Evolutionary conservation across 2,329 filamentous ascomycete genomes (phyloP), one percentile per base, ranked within the genome.

Genomic region (Myriosclerotinia scirpicola): DNA sequence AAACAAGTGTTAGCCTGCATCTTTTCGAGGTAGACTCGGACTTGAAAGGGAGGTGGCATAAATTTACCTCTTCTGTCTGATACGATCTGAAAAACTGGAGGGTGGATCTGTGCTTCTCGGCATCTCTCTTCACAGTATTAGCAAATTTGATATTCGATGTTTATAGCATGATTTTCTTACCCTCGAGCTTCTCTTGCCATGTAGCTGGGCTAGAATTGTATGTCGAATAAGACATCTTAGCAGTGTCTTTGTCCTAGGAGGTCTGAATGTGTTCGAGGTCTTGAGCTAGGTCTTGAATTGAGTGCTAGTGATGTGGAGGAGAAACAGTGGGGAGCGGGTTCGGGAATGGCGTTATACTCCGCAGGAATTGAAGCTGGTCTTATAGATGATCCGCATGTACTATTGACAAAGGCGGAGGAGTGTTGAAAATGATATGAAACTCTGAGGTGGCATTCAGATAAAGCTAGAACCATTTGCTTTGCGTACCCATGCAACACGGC

Each of bases 11-110:
- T 68, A 72, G 70, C 67, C 65, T 71, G 9, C 4, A 20, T 36
- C 40, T 15, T 22, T 55, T n/a, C 17, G 68, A 60, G 22, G 46
- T 2, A 15, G 42, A 34, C 5, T 52, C 54, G 58, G n/a, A 38
- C 58, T 50, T 38, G 30, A 38, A 20, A 26, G 30, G n/a, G 12
- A 26, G 30, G 8, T 50, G 58, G n/a, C 15, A 38, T 7, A 48
- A 59, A 61, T 80, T 73, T 82, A 90, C 89, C 89, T 84, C 90
- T 84, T 76, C 89, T 85, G 78, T 92, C 90, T 73, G 90, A 92
- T 62, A 91, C 84, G 72, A 91, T 86, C 75, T 89, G 86, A 76
- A 88, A 93, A 64, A 85, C 79, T 9, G 89, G 89, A 59, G 80
- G 77, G 54, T 79, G 77, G 52, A 86, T 75, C 68, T 85, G 82